Conservation (phyloP, 192 early-diverging fungal genomes). For the Thoreauomyces humboldtii region DNA sequence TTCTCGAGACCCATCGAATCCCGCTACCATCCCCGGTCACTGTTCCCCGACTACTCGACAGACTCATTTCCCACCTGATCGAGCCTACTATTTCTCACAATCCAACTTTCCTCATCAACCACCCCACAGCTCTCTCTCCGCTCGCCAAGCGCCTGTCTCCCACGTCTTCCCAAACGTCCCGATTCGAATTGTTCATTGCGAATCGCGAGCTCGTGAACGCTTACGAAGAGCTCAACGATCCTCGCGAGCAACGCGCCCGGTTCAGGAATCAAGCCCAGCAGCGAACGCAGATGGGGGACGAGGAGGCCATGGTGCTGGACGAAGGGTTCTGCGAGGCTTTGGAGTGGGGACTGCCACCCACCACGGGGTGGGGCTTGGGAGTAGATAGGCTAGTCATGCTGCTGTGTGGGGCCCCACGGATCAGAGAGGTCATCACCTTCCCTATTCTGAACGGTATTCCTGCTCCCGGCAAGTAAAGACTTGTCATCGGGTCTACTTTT, state of each 20-base stretch:
- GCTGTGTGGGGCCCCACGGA: conserved; percentile 61
- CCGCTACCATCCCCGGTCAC: conserved; percentile 53
- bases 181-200: conserved; percentile 81
- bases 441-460: conserved; percentile 51
- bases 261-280: conserved; percentile 45
- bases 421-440: conserved; percentile 83
- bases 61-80: conserved; percentile 67
- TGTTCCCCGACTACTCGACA: conserved; percentile 67
- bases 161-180: conserved; percentile 24
- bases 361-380: conserved; percentile 89
- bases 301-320: conserved; percentile 74
- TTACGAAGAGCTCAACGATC: conserved; percentile 89
- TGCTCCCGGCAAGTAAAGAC: too few relatives aligned
- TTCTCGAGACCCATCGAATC: conserved; percentile 41
- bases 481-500: too few relatives aligned
- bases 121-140: conserved; percentile 79
- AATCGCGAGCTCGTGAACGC: conserved; percentile 80
- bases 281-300: conserved; percentile 60
- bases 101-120: conserved; percentile 78
- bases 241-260: conserved; percentile 59
- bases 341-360: conserved; percentile 83
- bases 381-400: conserved; percentile 77
- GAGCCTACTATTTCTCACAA: conserved; percentile 70
- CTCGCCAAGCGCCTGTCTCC: conserved; percentile 58
- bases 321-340: conserved; percentile 71